Percentiles rank a stretch among this genome's conserved stretches.
Evolutionary conservation across 2,329 filamentous ascomycete genomes (phyloP).

Genomic region (Pseudopyrenochaeta lycopersici): DNA sequence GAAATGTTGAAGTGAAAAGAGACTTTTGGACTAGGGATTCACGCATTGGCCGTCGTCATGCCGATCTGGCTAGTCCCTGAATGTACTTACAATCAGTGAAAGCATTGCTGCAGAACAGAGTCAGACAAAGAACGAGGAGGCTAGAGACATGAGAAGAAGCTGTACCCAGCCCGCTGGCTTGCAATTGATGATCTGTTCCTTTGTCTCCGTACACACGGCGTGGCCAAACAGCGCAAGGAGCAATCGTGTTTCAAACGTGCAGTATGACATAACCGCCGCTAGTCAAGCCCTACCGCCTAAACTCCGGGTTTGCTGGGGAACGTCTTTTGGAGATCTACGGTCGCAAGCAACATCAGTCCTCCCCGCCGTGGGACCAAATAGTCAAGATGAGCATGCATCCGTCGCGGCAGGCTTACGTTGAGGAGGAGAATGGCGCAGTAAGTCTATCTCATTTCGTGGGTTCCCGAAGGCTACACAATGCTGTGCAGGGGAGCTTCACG

Average conservation of each 20-base stretch:
- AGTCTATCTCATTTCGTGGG: conserved; percentile 38
- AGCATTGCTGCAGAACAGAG: conserved; percentile 20
- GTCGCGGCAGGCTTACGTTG: conserved; percentile 90
- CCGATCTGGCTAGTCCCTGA: conserved; percentile 38
- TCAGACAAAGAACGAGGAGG: not conserved
- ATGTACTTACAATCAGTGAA: conserved; percentile 30
- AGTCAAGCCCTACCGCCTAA: conserved; percentile 40
- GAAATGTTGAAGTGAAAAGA: conserved; percentile 29
- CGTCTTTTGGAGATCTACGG: conserved; percentile 26
- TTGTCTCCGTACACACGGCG: conserved; percentile 5
- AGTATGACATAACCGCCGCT: conserved; percentile 38
- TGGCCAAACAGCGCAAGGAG: conserved; percentile 17
- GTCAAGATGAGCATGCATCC: conserved; percentile 74
- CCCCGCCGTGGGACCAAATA: conserved; percentile 19
- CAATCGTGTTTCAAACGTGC: conserved; percentile 22
- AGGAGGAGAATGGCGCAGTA: conserved; percentile 78
- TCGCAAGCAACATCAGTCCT: conserved; percentile 17
- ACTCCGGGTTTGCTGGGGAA: conserved; percentile 25
- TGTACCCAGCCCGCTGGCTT: not conserved
- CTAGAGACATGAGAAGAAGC: not conserved
- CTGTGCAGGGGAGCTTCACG: conserved; percentile 33
- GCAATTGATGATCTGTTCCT: conserved; percentile 19
- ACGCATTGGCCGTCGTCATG: conserved; percentile 40
- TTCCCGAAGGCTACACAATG: conserved; percentile 4
- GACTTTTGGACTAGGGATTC: conserved; percentile 40